Evolutionary conservation across 2,329 filamentous ascomycete genomes (phyloP), one percentile per base, ranked within the genome.

Genomic region (Fusarium haematococcum): DNA sequence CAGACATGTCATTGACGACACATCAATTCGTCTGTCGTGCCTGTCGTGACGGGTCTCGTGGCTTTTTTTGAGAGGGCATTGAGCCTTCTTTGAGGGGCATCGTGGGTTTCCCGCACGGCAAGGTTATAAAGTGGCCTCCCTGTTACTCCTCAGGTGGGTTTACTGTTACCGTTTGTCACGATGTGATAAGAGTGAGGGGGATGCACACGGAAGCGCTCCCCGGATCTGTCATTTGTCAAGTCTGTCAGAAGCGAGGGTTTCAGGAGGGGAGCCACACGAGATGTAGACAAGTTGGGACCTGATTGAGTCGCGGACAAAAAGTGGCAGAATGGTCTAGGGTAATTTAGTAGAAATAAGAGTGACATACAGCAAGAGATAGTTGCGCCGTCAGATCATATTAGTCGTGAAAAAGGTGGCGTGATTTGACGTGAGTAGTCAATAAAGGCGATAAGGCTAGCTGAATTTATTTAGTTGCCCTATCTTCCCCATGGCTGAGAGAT

Each of bases 151-250:
- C 20, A 23, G 20, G 54, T 57, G 54, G 54, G 33, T 27, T 45
- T n/a, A 48, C 43, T 23, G 43, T 48, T 37, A 37, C 35, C 35
- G 7, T 48, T 48, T 48, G 54, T 39, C 54, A 57, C 54, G 54
- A 37, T 57, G 50, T 56, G 32, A 54, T 57, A 57, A 25, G 54
- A 57, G 33, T 57, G 54, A 37, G 33, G 54, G 54, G 54, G 54
- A 57, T 57, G 54, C 54, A 57, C 54, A 37, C 54, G 54, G 54
- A 57, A 25, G 18, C 16, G 32, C 54, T 57, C 54, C 54, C 54
- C 54, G 54, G 54, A 37, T 57, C 54, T 57, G 54, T 57, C 54
- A 39, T 25, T 39, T 39, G 32, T 57, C 54, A 57, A 23, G 20
- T 57, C 13, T 20, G 14, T 10, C 5, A 11, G 54, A 35, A 57